phyloP scores from a whole-genome alignment of 1,284 basidiomycete species.

The Cryptococcus sp. region DNA sequence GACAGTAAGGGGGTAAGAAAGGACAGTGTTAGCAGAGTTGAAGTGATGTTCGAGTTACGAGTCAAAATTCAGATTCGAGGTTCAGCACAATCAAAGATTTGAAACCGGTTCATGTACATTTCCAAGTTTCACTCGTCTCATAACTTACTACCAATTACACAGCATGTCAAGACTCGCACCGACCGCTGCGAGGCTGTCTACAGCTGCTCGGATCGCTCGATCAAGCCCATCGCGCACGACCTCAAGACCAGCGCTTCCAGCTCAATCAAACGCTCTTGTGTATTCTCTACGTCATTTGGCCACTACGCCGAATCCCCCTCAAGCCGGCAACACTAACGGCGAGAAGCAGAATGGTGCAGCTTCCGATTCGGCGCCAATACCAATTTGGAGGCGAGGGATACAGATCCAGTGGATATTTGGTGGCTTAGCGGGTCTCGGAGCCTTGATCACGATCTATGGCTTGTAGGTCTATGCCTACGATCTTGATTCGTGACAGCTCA shows the following conservation, averaged over 20 bases:
- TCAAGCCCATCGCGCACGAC: too few relatives aligned
- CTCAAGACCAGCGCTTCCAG: too few relatives aligned
- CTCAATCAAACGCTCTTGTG: too few relatives aligned
- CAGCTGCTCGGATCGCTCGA: not conserved
- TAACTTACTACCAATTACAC: not conserved
- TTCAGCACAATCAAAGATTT: not conserved
- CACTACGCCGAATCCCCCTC: too few relatives aligned
- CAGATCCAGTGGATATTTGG: slow-evolving; percentile 37
- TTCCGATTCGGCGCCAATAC: not conserved
- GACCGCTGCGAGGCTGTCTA: not conserved
- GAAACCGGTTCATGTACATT: not conserved
- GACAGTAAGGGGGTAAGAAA: not conserved
- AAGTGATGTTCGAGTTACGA: slow-evolving; percentile 2
- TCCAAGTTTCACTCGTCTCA: not conserved
- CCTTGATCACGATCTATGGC: slow-evolving; percentile 51
- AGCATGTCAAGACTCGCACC: not conserved
- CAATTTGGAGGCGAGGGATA: slow-evolving; percentile 7
- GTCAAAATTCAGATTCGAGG: not conserved
- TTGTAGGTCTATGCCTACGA: slow-evolving; percentile 37
- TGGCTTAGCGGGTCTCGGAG: slow-evolving; percentile 43
- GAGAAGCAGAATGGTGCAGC: too few relatives aligned
- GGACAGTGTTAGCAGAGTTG: not conserved
- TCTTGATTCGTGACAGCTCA: too few relatives aligned
- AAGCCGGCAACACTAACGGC: too few relatives aligned
- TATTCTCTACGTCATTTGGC: too few relatives aligned